Base-by-base conservation (phyloP, 306 rosid species). In the Cicer yamashitae region DNA sequence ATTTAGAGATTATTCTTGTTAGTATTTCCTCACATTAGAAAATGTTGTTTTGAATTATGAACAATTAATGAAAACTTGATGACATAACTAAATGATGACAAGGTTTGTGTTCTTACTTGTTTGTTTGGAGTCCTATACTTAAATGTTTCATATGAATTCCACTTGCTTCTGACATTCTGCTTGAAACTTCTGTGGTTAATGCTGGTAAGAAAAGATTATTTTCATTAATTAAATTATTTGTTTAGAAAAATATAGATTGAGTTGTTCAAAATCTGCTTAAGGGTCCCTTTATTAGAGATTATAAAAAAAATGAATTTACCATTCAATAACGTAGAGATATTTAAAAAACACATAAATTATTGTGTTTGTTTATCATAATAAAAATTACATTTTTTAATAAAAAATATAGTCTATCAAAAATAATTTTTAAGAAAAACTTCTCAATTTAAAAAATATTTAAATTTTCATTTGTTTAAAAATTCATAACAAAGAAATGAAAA, bases 51-150 rank as follows among this genome's bases (percentile, higher is more conserved):
- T 9, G 6, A 44, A 34, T 17, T 70, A 43, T 40, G 14, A 75
- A 66, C 70, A 71, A 20, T 20, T 20, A 20, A 25, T 46, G 67
- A 10, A 78, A 54, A 17, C 40, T 25, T 47, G 18, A 44, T 56
- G 56, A 78, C 8, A 63, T 25, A 62, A 43, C 10, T 6, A 34
- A 65, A 51, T 54, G 17, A 63, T 9, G 52, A 39, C n/a, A 71
- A 22, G 25, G 10, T n/a, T 54, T n/a, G 74, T 25, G 39, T 79
- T 45, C 86, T 72, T 90, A 93, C 98, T 93, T 89, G 79, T 88
- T 89, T 75, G 88, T 25, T 74, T 90, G 93, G 47, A 83, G 86
- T 15, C 80, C 90, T 64, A 76, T 76, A 83, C 82, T 87, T 70
- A 85, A 77, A 75, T 77, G 89, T 86, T 74, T 88, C 82, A 77